phyloP scores from a whole-genome alignment of 1,284 basidiomycete genomes.

The Chondrostereum purpureum region DNA sequence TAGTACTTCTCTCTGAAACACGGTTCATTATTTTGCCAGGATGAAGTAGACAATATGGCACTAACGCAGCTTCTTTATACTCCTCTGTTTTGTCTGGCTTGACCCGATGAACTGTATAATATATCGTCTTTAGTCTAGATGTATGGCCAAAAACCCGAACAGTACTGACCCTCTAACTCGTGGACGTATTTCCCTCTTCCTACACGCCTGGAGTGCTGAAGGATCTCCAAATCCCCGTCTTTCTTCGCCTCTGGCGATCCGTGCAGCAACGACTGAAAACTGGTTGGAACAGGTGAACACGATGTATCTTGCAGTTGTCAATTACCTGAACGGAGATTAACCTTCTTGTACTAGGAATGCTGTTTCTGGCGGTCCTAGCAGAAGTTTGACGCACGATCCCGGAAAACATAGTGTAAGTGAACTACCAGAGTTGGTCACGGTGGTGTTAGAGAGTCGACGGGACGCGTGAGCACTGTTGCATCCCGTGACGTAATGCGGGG shows the following conservation, averaged over 20 bases:
- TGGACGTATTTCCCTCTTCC: conserved; percentile 86
- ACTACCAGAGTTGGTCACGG: too few species aligned
- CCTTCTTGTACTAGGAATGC: conserved; percentile 28
- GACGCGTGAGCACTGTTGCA: neutral
- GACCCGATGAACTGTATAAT: conserved; percentile 66
- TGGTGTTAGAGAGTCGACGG: neutral
- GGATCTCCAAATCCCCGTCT: conserved; percentile 68
- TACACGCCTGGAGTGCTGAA: conserved; percentile 80
- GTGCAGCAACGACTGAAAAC: conserved; percentile 46
- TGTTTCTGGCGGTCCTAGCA: conserved; percentile 13
- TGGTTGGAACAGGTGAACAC: conserved; percentile 6
- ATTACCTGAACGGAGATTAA: conserved; percentile 59
- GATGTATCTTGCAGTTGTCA: neutral
- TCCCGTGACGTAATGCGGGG: neutral
- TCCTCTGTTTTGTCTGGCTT: conserved; percentile 72
- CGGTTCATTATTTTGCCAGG: neutral
- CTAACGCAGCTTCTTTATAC: conserved; percentile 84
- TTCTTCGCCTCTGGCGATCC: conserved; percentile 83
- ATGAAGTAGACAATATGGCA: conserved; percentile 1
- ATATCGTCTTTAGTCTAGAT: neutral
- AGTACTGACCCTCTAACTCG: conserved; percentile 73
- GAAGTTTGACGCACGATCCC: conserved; percentile 21
- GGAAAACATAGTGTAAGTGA: conserved; percentile 18
- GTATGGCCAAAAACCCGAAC: conserved; percentile 1
- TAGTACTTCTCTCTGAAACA: conserved; percentile 71